Base-by-base conservation (phyloP, 768 basidiomycete genomes). In the Russula ochroleuca region DNA sequence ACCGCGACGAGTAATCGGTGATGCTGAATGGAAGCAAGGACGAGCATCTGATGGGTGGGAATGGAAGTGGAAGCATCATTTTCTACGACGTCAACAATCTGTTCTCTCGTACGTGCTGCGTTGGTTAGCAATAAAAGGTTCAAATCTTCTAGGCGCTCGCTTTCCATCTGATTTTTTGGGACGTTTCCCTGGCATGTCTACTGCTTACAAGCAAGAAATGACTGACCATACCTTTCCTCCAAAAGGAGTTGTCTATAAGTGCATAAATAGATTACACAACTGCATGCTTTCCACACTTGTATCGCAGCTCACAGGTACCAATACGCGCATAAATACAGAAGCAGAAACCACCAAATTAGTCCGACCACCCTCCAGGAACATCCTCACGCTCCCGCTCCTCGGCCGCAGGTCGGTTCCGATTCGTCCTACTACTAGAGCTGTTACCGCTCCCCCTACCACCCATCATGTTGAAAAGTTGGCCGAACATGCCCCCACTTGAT, bases 401-500 rank as follows among this genome's bases (percentile, higher is more conserved):
- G 25, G 11, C 49, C 33, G 64, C 33, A 35, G 56, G 37, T n/a
- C 51, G 41, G 52, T 50, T 57, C 28, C 65, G 55, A 31, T 45
- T 57, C 35, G 54, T 31, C 56, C 62, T 57, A 28, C 28, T 28
- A 28, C 5, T 28, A 33, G 65, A 63, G 35, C 28, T 17, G 35
- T 35, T 63, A 48, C 51, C 10, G 56, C 41, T 64, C 19, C 62
- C 45, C 57, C 56, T 58, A 49, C 48, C 21, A 37, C 66, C 41
- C 37, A 66, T 54, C 2, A 66, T 56, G 13, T 56, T 60, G 33
- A 65, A 53, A 9, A 56, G 7, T 38, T 57, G 65, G 25, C 63
- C 59, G 5, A 67, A 67, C 59, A 67, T 60, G 9, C 59, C 33
- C 23, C 65, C 65, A 28, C 15, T 38, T 50, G 38, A 13, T 43